Conservation (phyloP, 441 rosid genomes). For the Gossypium schwendimanii region DNA sequence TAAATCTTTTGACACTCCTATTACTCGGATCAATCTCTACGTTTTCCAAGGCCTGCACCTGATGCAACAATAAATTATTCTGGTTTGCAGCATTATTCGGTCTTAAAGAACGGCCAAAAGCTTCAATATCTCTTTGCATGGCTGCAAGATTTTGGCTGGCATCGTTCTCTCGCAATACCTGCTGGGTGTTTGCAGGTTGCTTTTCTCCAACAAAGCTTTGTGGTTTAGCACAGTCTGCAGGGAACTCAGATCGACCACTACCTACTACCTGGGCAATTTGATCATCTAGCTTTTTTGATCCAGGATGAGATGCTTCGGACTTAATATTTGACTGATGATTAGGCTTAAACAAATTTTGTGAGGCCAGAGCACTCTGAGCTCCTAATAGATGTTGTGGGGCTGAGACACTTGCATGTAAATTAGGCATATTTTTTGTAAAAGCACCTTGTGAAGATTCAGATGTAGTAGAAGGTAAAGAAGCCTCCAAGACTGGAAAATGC, state of each 20-base stretch:
- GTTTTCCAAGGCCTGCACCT: conserved; percentile 42
- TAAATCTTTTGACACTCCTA: conserved; percentile 43
- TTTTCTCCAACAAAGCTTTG: conserved; percentile 27
- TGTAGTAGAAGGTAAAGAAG: conserved; percentile 29
- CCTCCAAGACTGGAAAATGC: conserved; percentile 44
- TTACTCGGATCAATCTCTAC: conserved; percentile 35
- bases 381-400: conserved; percentile 32
- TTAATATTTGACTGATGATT: conserved; percentile 29
- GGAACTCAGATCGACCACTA: conserved; percentile 29
- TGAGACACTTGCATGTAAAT: conserved; percentile 33
- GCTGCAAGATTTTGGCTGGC: conserved; percentile 23
- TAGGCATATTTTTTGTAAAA: conserved; percentile 27
- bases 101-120: conserved; percentile 42
- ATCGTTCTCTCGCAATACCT: conserved; percentile 21
- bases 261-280: conserved; percentile 33
- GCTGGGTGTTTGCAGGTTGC: conserved; percentile 25
- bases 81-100: conserved; percentile 32
- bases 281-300: conserved; percentile 31
- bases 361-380: conserved; percentile 27
- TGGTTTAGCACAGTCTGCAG: conserved; percentile 20
- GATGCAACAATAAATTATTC: conserved; percentile 37
- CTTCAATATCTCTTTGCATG: conserved; percentile 43
- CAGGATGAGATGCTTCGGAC: conserved; percentile 30
- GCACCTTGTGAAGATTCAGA: conserved; percentile 33
- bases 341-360: conserved; percentile 28